These are phyloP conservation scores for Annulohypoxylon moriforme DNA, from an alignment of 495 filamentous ascomycete genomes.

Conservation along the genomic window DNA sequence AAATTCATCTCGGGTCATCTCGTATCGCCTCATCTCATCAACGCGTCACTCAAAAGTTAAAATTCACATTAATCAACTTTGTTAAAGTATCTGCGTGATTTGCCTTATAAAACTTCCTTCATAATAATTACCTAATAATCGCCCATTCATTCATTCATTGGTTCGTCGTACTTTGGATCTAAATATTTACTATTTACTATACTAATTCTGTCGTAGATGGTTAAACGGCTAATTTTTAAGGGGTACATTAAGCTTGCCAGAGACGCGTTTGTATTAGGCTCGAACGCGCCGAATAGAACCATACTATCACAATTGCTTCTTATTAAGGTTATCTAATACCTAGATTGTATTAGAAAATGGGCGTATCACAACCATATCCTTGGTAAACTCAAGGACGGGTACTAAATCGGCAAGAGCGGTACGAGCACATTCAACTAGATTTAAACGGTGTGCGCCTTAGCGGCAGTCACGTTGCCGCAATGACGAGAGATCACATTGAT, in stretches of 20 bases:
- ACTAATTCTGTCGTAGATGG: background rate
- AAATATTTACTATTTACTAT: background rate
- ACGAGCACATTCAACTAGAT: background rate
- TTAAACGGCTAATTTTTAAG: slow-evolving; percentile 11
- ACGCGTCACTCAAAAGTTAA: slow-evolving; percentile 39
- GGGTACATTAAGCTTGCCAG: background rate
- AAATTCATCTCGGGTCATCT: slow-evolving; percentile 13
- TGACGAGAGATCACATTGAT: slow-evolving; percentile 19
- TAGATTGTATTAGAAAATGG: slow-evolving; percentile 10
- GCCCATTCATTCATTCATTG: background rate
- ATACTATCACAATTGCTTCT: background rate
- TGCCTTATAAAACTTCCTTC: background rate
- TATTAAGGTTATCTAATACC: background rate
- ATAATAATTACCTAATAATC: background rate
- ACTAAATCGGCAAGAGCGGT: background rate
- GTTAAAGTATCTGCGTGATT: background rate
- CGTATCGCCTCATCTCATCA: slow-evolving; percentile 31
- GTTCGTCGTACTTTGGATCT: background rate
- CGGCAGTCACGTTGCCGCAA: slow-evolving; percentile 1
- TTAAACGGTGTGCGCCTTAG: slow-evolving; percentile 1
- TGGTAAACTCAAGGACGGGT: slow-evolving; percentile 18
- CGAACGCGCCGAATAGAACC: background rate
- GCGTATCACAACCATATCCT: slow-evolving; percentile 8
- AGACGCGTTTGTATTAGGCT: slow-evolving; percentile 14
- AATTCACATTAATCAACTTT: slow-evolving; percentile 6